These are phyloP conservation scores for Ceratobasidium theobromae DNA, from an alignment of 1,284 basidiomycete genomes.

Conservation along the genomic window DNA sequence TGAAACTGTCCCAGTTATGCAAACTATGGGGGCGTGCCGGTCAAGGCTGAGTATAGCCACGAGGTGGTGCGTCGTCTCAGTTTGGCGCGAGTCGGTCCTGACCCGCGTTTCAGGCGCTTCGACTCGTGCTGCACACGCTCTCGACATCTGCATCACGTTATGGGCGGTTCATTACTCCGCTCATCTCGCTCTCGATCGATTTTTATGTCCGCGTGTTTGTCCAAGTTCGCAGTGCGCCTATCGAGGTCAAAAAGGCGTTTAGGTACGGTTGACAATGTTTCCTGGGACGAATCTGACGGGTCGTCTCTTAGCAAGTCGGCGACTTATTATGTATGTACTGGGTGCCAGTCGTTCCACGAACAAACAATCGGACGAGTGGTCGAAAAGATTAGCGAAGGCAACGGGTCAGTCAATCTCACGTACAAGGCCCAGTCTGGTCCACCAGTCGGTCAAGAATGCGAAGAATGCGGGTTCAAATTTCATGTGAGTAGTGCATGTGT, in stretches of 20 bases:
- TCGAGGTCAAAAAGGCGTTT: conserved; percentile 84
- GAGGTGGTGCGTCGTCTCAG: conserved; percentile 51
- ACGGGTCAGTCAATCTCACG: conserved; percentile 55
- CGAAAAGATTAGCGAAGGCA: conserved; percentile 58
- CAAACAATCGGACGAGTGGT: conserved; percentile 76
- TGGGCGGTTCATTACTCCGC: conserved; percentile 86
- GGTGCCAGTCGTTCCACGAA: conserved; percentile 76
- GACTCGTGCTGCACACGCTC: conserved; percentile 84
- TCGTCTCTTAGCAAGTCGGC: conserved; percentile 67
- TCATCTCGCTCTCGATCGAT: conserved; percentile 94
- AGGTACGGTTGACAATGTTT: conserved; percentile 49
- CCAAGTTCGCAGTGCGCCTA: conserved; percentile 69
- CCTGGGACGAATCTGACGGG: neutral
- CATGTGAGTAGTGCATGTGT: conserved; percentile 57
- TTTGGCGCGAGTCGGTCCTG: neutral
- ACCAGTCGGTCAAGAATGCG: conserved; percentile 63
- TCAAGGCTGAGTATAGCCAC: conserved; percentile 92
- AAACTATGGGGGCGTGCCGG: conserved; percentile 93
- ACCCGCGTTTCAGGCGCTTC: conserved; percentile 62
- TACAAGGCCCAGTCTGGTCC: conserved; percentile 80
- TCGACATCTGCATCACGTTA: conserved; percentile 88
- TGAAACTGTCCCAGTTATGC: conserved; percentile 62
- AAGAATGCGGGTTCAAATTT: conserved; percentile 75
- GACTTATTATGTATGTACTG: conserved; percentile 76
- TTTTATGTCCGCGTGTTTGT: conserved; percentile 97